phyloP scores from a whole-genome alignment of 371 early-diverging fungal genomes.

The Mucor racemosus region DNA sequence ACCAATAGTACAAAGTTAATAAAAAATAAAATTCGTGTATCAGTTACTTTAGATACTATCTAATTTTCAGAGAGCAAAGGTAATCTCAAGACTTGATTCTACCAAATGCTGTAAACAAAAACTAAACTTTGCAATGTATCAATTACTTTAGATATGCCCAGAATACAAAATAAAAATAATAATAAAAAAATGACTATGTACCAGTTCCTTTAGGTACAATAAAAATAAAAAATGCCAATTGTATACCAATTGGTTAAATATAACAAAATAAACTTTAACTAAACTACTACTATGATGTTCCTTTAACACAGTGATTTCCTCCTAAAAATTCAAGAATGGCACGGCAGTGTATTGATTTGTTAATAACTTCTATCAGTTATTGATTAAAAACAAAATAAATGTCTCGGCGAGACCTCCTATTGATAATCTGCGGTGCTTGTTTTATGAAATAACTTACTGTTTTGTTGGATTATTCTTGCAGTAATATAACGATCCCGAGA shows the following conservation, averaged over 20 bases:
- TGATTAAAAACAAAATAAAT: not conserved
- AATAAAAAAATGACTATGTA: not conserved
- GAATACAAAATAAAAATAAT: not conserved
- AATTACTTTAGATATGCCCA: too few species aligned
- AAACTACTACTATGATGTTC: not conserved
- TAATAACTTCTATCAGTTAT: not conserved
- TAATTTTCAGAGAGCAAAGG: not conserved
- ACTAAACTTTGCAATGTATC: too few species aligned
- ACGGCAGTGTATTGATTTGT: not conserved
- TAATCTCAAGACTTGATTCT: not conserved
- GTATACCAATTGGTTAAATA: too few species aligned
- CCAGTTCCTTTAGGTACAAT: not conserved
- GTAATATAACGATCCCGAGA: not conserved
- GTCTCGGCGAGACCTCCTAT: constrained; percentile 7
- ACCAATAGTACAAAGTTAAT: not conserved
- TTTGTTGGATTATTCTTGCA: not conserved
- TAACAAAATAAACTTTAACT: not conserved
- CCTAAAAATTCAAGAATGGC: not conserved
- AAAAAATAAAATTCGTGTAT: not conserved
- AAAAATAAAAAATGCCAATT: too few species aligned
- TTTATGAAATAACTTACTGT: not conserved
- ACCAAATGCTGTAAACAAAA: too few species aligned
- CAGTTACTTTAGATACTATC: not conserved
- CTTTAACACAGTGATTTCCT: not conserved
- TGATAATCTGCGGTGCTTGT: not conserved